Evolutionary conservation across 2,329 filamentous ascomycete genomes (phyloP).

Genomic region (Penicillium sp.): DNA sequence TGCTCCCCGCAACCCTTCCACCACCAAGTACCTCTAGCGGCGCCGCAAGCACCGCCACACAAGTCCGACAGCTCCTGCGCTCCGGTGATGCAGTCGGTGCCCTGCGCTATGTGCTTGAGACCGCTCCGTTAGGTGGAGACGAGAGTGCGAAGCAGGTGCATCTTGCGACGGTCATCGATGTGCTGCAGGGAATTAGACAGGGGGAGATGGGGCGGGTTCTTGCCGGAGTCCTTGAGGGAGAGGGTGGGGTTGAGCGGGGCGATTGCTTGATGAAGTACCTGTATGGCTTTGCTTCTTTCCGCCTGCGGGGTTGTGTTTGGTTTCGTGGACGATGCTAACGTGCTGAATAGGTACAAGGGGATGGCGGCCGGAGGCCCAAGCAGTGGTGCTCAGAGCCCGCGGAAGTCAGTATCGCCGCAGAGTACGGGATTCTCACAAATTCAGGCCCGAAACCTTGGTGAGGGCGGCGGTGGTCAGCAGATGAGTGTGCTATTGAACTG

Average conservation of each 20-base stretch:
- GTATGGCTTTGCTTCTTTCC: constrained; percentile 56
- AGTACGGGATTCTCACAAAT: constrained; percentile 89
- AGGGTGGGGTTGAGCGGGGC: constrained; percentile 80
- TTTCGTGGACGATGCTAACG: neutral
- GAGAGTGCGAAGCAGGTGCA: constrained; percentile 75
- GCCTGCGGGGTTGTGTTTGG: constrained; percentile 4
- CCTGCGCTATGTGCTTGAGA: constrained; percentile 81
- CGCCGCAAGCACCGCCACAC: constrained; percentile 75
- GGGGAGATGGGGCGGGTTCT: constrained; percentile 93
- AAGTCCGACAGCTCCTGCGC: constrained; percentile 85
- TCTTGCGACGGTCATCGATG: constrained; percentile 85
- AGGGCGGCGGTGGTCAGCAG: constrained; percentile 75
- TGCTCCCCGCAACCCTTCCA: constrained; percentile 72
- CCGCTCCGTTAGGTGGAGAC: constrained; percentile 69
- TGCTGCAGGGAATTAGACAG: constrained; percentile 93
- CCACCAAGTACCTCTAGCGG: constrained; percentile 77
- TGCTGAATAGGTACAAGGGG: constrained; percentile 75
- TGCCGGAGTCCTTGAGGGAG: constrained; percentile 75
- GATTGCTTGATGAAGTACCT: constrained; percentile 98
- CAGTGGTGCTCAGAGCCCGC: constrained; percentile 53
- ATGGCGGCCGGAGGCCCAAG: constrained; percentile 63
- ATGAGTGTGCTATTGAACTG: constrained; percentile 98
- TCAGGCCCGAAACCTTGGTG: constrained; percentile 59
- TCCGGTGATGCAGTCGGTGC: constrained; percentile 88
- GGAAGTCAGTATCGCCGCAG: constrained; percentile 69